Evolutionary conservation across 2,329 filamentous ascomycete genomes (phyloP), one percentile per base, ranked within the genome.

Genomic region (Colletotrichum melonis): DNA sequence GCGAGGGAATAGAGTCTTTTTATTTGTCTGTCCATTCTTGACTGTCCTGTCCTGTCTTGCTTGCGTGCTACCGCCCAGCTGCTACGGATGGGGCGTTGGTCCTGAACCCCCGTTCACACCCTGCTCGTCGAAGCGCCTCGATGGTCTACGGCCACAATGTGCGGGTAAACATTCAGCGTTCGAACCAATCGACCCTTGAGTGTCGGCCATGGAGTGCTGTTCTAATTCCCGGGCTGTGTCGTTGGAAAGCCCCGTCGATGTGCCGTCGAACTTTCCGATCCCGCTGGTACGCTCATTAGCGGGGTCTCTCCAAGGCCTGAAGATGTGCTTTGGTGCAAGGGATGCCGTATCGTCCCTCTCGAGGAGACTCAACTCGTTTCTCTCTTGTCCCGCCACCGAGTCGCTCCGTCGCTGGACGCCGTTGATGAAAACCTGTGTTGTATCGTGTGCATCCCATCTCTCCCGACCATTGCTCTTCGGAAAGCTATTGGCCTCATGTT

Each of bases 331-430:
- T 42, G 63, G 63, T 7, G 67, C 73, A 5, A 62, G 63, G 24
- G 75, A 67, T 26, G 60, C 42, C 11, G 75, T 74, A 2, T 77
- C 65, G 28, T 74, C 78, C 26, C 75, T 76, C 52, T 70, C 76
- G 30, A 80, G 59, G 60, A 64, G 76, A 57, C 55, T 46, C 35
- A 80, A 69, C 63, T 80, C 77, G 24, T 75, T 73, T 57, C 67
- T 77, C 58, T 79, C 75, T 22, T 79, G 76, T 30, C 77, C 77
- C 2, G 77, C 73, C 30, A 79, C 56, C 5, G 77, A 78, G n/a
- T 74, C 72, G 42, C 79, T 80, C 69, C 72, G 77, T n/a, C 76
- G 78, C 57, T 78, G 78, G 42, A 81, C 69, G 55, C 69, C 77
- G 35, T 75, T 59, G 54, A 79, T 72, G 54, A 81, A 78, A 1